These are phyloP conservation scores for Chlamydomonas schloesseri DNA, from an alignment of 139 green algal species.

Conservation along the genomic window DNA sequence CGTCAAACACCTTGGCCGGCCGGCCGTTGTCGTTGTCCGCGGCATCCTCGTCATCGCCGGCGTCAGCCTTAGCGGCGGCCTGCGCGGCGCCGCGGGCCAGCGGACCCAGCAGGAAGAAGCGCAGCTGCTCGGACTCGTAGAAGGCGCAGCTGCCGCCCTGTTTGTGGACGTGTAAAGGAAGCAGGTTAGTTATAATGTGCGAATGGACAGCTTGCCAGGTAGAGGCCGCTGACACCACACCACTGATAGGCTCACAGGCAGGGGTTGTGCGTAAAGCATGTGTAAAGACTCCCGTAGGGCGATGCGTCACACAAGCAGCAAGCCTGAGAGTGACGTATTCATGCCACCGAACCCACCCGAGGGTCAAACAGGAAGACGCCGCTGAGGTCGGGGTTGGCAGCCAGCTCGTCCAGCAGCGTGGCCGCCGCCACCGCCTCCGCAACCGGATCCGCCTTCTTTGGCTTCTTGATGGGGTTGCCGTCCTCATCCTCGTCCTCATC, in stretches of 20 bases:
- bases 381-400: not conserved
- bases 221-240: no score
- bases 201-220: no score
- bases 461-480: not conserved
- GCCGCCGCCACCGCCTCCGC: not conserved
- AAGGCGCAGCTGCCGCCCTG: slow-evolving; percentile 12
- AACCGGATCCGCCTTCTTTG: not conserved
- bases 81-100: not conserved
- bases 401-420: slow-evolving; percentile 1
- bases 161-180: no score
- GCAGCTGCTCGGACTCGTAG: slow-evolving; percentile 13
- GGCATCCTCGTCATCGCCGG: not conserved
- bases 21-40: not conserved
- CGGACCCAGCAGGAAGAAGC: slow-evolving; percentile 10
- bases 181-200: no score
- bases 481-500: slow-evolving; percentile 6
- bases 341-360: slow-evolving; percentile 14
- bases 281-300: no score
- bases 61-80: slow-evolving; percentile 17
- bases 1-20: no score
- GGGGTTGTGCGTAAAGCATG: no score
- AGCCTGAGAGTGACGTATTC: no score
- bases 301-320: no score
- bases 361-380: slow-evolving; percentile 34
- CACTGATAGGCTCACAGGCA: no score